Conservation (phyloP, 805 yeast species). For the Torulaspora franciscae region DNA sequence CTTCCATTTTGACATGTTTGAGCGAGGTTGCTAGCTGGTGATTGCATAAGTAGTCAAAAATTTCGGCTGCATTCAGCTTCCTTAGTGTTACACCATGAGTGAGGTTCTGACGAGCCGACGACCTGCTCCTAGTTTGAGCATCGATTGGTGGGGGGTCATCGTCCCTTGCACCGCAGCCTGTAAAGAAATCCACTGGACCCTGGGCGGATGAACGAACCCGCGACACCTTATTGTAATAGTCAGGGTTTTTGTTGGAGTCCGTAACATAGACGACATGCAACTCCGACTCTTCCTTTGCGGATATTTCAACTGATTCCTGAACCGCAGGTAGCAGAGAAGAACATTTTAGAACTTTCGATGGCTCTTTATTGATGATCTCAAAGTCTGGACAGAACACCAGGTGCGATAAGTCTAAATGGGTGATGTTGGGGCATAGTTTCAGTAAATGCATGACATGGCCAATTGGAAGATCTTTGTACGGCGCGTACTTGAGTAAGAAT, state of each 20-base stretch:
- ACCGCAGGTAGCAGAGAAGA: constrained; percentile 22
- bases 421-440: constrained; percentile 60
- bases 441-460: constrained; percentile 70
- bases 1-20: constrained; percentile 21
- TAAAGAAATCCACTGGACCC: constrained; percentile 8
- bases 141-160: constrained; percentile 29
- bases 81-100: constrained; percentile 12
- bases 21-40: constrained; percentile 5
- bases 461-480: constrained; percentile 70
- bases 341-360: constrained; percentile 10
- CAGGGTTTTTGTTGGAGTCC: constrained; percentile 29
- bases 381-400: constrained; percentile 66
- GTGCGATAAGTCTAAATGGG: constrained; percentile 51
- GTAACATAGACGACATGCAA: constrained; percentile 28
- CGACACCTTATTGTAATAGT: constrained; percentile 14
- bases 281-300: constrained; percentile 13
- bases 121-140: constrained; percentile 20
- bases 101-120: constrained; percentile 1
- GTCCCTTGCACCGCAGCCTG: constrained; percentile 6
- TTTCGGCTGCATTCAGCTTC: constrained; percentile 20
- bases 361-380: constrained; percentile 29
- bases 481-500: constrained; percentile 56
- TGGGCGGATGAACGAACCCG: constrained; percentile 4
- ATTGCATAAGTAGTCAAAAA: constrained; percentile 18
- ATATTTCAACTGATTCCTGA: constrained; percentile 15